These are phyloP conservation scores for Paramecium bursaria DNA, from an alignment of 73 alveolate species.

Conservation along the genomic window DNA sequence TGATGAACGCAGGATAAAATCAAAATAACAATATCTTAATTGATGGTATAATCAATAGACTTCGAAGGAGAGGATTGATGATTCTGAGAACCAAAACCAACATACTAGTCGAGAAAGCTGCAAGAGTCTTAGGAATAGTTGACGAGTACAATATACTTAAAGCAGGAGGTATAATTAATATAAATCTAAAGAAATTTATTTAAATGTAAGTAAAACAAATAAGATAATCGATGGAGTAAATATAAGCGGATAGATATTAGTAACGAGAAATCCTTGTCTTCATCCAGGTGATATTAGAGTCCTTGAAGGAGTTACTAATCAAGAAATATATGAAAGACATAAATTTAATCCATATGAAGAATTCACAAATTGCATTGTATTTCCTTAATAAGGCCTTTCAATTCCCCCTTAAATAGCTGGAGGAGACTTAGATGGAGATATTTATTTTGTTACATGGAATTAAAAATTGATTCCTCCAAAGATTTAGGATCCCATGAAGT, in stretches of 20 bases:
- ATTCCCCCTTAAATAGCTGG: constrained; percentile 64
- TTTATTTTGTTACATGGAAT: constrained; percentile 84
- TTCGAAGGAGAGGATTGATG: constrained; percentile 57
- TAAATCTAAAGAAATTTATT: neutral
- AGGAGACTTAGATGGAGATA: constrained; percentile 78
- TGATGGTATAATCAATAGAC: constrained; percentile 38
- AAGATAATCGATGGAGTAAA: constrained; percentile 42
- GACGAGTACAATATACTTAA: constrained; percentile 90
- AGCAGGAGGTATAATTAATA: constrained; percentile 83
- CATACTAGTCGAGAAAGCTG: constrained; percentile 66
- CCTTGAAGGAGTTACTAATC: constrained; percentile 82
- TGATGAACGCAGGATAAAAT: neutral
- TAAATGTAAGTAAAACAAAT: constrained; percentile 54
- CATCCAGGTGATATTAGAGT: constrained; percentile 98
- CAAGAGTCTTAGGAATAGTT: constrained; percentile 88
- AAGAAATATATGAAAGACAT: constrained; percentile 42
- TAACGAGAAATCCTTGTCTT: constrained; percentile 95
- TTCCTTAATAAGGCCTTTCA: constrained; percentile 25
- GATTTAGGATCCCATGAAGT: constrained; percentile 74
- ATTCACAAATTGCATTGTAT: constrained; percentile 19
- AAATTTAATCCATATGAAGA: constrained; percentile 55
- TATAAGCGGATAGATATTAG: constrained; percentile 91
- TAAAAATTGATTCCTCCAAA: constrained; percentile 74
- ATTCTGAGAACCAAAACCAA: constrained; percentile 63
- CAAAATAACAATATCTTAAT: constrained; percentile 44